Evolutionary conservation across 176 grass and related monocot species (phyloP).

Genomic region (Rhipidocladum racemiflorum): DNA sequence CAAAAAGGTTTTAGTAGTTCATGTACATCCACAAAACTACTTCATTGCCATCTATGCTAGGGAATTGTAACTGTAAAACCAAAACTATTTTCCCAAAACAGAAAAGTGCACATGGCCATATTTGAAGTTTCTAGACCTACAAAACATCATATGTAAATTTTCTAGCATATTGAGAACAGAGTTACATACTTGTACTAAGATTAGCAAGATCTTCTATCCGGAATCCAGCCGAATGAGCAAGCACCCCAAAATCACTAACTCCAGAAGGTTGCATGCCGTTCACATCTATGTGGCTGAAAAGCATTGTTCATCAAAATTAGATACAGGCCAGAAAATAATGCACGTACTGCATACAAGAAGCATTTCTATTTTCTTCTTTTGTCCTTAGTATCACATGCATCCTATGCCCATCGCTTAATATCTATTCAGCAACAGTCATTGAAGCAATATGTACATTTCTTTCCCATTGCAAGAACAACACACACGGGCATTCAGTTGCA

Average conservation of each 20-base stretch:
- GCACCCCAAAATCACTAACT: constrained; percentile 53
- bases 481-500: not conserved
- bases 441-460: not conserved
- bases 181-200: constrained; percentile 54
- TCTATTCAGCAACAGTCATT: constrained; percentile 3
- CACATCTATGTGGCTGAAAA: constrained; percentile 48
- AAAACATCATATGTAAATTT: not conserved
- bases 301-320: constrained; percentile 4
- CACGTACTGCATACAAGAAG: not conserved
- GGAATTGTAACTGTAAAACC: not conserved
- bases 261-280: constrained; percentile 60
- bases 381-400: not conserved
- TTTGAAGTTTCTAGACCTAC: not conserved
- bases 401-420: not conserved
- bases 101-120: not conserved
- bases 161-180: constrained; percentile 10
- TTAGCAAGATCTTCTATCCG: constrained; percentile 60
- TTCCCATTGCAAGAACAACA: constrained; percentile 8
- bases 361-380: not conserved
- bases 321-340: constrained; percentile 6
- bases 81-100: constrained; percentile 15
- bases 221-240: constrained; percentile 61
- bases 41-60: not conserved
- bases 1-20: not conserved
- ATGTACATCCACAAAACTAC: not conserved